These are phyloP conservation scores for Acer negundo DNA, from an alignment of 345 rosid genomes.

Conservation along the genomic window DNA sequence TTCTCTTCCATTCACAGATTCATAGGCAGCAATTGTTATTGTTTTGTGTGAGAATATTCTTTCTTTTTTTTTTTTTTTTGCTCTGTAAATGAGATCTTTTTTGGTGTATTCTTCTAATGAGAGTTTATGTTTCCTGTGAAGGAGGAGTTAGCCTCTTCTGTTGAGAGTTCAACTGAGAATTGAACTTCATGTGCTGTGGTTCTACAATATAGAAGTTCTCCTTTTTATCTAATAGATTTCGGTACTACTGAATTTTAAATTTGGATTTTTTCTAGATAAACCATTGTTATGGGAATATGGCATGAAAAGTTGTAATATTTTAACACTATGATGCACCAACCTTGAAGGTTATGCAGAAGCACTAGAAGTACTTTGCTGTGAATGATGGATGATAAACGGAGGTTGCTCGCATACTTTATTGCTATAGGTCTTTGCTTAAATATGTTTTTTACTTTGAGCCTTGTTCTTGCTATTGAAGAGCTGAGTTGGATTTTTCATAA, in stretches of 20 bases:
- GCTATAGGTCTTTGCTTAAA: conserved; percentile 52
- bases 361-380: conserved; percentile 85
- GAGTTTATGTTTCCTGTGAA: background rate
- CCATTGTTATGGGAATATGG: background rate
- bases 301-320: background rate
- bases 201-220: background rate
- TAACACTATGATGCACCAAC: conserved; percentile 15
- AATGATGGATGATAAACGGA: conserved; percentile 63
- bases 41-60: background rate
- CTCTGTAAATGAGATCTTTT: background rate
- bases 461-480: conserved; percentile 15
- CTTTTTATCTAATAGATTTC: background rate
- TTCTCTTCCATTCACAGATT: too few species aligned
- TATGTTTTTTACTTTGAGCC: conserved; percentile 13
- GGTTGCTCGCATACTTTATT: conserved; percentile 80
- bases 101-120: background rate
- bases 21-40: background rate
- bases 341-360: conserved; percentile 93
- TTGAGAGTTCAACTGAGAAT: too few species aligned
- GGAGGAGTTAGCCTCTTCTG: background rate
- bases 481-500: conserved; percentile 10
- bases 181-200: background rate
- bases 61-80: background rate
- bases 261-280: background rate
- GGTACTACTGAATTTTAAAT: background rate